phyloP scores from a whole-genome alignment of 179 eudicot species.

The Dionaea muscipula region DNA sequence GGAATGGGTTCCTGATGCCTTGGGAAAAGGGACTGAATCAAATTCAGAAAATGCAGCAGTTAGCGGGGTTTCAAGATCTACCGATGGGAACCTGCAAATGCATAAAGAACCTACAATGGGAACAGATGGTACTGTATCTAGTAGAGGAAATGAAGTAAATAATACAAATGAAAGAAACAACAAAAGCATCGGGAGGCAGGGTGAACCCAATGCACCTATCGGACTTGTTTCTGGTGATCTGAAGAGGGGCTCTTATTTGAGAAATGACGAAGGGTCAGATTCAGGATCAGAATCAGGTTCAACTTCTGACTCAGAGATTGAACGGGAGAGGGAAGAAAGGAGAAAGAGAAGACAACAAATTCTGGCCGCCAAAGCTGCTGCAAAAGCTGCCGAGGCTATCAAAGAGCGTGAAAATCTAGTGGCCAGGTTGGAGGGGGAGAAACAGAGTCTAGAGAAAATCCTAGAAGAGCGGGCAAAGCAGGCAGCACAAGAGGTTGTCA shows the following conservation, averaged over 20 bases:
- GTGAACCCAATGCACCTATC: slow-evolving; percentile 10
- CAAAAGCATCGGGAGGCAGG: slow-evolving; percentile 14
- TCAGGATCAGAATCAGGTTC: slow-evolving; percentile 61
- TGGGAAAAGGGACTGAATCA: slow-evolving; percentile 14
- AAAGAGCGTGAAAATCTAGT: slow-evolving; percentile 77
- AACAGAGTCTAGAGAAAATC: slow-evolving; percentile 83
- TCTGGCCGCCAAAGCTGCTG: slow-evolving; percentile 81
- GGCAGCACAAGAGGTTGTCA: slow-evolving; percentile 62
- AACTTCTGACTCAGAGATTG: slow-evolving; percentile 63
- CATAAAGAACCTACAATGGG: slow-evolving; percentile 7
- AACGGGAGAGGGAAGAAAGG: slow-evolving; percentile 59
- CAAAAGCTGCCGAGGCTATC: slow-evolving; percentile 59
- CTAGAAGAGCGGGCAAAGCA: slow-evolving; percentile 86
- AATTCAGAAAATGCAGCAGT: slow-evolving; percentile 8
- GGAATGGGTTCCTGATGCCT: slow-evolving; percentile 10
- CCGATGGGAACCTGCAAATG: slow-evolving; percentile 2
- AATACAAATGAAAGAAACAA: slow-evolving; percentile 14
- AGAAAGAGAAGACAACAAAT: slow-evolving; percentile 51
- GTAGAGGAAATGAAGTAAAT: slow-evolving; percentile 9
- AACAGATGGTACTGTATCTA: slow-evolving; percentile 12
- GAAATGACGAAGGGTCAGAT: slow-evolving; percentile 48
- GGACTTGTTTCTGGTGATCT: slow-evolving; percentile 14
- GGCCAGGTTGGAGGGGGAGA: slow-evolving; percentile 95
- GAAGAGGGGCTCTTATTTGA: slow-evolving; percentile 30
- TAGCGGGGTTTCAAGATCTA: slow-evolving; percentile 7